Base-by-base conservation (phyloP, 73 alveolate genomes). In the Tetrahymena borealis region DNA sequence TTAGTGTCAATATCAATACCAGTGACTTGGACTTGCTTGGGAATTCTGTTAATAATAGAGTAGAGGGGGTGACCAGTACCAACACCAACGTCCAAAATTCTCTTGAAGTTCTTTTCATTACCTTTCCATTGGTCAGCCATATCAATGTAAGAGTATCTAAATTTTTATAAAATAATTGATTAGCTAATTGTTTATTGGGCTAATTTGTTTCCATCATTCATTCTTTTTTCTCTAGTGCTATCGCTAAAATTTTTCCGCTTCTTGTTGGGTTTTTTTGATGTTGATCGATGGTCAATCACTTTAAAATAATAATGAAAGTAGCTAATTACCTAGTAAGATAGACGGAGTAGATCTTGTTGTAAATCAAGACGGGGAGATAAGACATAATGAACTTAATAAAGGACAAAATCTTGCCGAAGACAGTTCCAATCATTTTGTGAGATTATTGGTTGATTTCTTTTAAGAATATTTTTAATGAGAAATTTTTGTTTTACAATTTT, bases 21-120 rank as follows among this genome's bases (percentile, higher is more conserved):
- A n/a, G 91, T 92, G 0, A 85, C 95, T 32, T 31, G 12, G 40
- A 93, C 92, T 33, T 33, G 38, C 40, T 38, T 37, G 31, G 95
- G 95, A 35, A 93, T 93, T 20, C 95, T 79, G 32, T 79, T 38
- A 33, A 93, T 93, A 28, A 93, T 93, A 40, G 90, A 33, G 78
- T 39, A 79, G 91, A 93, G 90, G 3, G 93, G 95, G 39, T 93
- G 95, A 40, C 95, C 95, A 28, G 95, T 93, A 20, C 95, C 95
- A 32, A 93, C 91, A 32, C 95, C 95, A 7, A 93, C 93, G 39
- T 93, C 95, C 15, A 93, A 38, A 33, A 85, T 78, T 28, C 91
- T 15, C 43, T 85, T 93, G 15, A 93, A 85, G 39, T 85, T 93
- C 28, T 78, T 31, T 78, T 78, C 91, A 32, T 79, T 79, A 20